phyloP scores from a whole-genome alignment of 2,329 filamentous ascomycete genomes.

The Diaporthe ilicicola region DNA sequence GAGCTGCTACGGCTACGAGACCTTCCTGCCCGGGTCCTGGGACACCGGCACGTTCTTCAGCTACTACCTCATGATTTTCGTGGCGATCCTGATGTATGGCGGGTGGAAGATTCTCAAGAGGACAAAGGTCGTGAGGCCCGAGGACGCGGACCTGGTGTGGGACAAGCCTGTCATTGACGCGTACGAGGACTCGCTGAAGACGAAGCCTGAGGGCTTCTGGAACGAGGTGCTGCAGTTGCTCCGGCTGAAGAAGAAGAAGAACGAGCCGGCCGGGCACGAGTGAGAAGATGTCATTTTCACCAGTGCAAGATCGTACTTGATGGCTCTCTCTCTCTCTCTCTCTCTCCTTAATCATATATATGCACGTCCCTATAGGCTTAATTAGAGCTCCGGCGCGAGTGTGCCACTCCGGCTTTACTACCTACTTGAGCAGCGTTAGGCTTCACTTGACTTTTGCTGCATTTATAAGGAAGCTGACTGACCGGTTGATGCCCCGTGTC shows the following conservation, averaged over 20 bases:
- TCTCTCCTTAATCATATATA: neutral
- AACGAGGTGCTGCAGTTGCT: constrained; percentile 58
- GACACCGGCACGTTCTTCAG: constrained; percentile 46
- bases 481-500: too few species aligned
- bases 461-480: neutral
- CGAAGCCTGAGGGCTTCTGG: constrained; percentile 63
- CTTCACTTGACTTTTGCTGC: neutral
- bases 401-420: neutral
- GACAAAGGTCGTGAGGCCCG: constrained; percentile 62
- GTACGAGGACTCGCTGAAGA: constrained; percentile 61
- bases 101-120: constrained; percentile 72
- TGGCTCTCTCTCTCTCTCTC: neutral
- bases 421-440: neutral
- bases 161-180: constrained; percentile 40
- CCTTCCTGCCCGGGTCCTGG: constrained; percentile 40
- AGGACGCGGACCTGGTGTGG: constrained; percentile 45
- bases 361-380: neutral
- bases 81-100: constrained; percentile 61
- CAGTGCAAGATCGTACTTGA: too few species aligned
- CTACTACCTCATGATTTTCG: constrained; percentile 65
- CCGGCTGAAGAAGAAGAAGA: constrained; percentile 44
- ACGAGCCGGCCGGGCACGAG: constrained; percentile 14
- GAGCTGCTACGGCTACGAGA: constrained; percentile 63
- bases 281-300: neutral
- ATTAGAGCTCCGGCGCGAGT: constrained; percentile 10